These are phyloP conservation scores for Millerago galiae DNA, from an alignment of 805 yeast species.

Conservation along the genomic window DNA sequence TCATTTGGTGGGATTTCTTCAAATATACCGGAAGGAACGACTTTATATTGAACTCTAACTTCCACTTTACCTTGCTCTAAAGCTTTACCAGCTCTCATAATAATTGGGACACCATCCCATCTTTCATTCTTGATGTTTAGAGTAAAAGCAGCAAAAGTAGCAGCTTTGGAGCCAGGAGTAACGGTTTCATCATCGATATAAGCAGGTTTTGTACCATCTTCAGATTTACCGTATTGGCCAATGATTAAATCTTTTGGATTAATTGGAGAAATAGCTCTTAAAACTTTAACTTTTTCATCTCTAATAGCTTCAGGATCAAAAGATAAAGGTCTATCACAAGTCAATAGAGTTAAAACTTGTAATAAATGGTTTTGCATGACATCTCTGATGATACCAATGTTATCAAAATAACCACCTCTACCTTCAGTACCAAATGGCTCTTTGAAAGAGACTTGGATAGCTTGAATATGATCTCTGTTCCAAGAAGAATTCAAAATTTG, in stretches of 20 bases:
- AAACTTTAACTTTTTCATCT: conserved; percentile 92
- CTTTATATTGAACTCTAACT: conserved; percentile 86
- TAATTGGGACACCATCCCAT: conserved; percentile 97
- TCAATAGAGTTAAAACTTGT: conserved; percentile 83
- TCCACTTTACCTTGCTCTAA: conserved; percentile 91
- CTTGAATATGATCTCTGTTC: conserved; percentile 72
- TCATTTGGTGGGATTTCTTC: conserved; percentile 82
- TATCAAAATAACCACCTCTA: conserved; percentile 96
- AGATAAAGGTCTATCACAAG: conserved; percentile 95
- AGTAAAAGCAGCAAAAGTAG: conserved; percentile 85
- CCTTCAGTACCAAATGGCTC: conserved; percentile 99
- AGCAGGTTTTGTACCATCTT: conserved; percentile 85
- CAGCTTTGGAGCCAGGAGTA: conserved; percentile 71
- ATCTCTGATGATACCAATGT: conserved; percentile 92
- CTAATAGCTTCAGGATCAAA: conserved; percentile 89
- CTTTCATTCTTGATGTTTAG: conserved; percentile 82
- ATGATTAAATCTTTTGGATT: conserved; percentile 59
- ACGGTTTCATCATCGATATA: conserved; percentile 93
- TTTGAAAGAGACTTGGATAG: conserved; percentile 87
- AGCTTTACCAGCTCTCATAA: conserved; percentile 97
- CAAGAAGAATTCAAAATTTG: conserved; percentile 82
- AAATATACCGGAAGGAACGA: conserved; percentile 79
- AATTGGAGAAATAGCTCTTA: conserved; percentile 72
- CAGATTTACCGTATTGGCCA: conserved; percentile 84
- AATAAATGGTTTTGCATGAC: conserved; percentile 97